Evolutionary conservation across 2,329 filamentous ascomycete species (phyloP), one percentile per base, ranked within the genome.

Genomic region (Neobulgaria alba): DNA sequence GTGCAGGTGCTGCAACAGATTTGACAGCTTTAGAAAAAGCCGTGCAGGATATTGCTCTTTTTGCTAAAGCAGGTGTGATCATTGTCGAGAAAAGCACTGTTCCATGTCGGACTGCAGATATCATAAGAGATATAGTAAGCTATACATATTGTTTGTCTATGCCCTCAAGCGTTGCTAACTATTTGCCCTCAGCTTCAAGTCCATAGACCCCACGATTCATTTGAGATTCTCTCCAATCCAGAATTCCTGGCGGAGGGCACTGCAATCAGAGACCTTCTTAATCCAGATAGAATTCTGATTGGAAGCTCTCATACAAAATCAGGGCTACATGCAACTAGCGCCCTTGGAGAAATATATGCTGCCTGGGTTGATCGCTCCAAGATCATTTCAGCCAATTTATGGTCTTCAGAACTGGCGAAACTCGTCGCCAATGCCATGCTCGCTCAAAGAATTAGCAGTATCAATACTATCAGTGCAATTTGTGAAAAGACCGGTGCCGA

Each of bases 61-160:
- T 79, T 46, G 80, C 83, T 3, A 76, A 72, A 20, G 66, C 71
- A 14, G 79, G 79, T 35, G 76, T 81, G 40, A 84, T 89, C 41
- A 76, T 90, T 37, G 84, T 89, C 15, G 84, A 89, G 65, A 90
- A 89, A 66, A 83, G 77, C 41, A 90, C 85, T 0, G 85, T 89
- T 18, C 85, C 85, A 2, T 85, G 81, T 58, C 69, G 79, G 46
- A 88, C 84, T 4, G 81, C 82, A 2, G 72, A 85, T 51, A 72
- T 78, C 21, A 77, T 88, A 29, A 71, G 74, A 51, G 73, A 80
- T 50, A 85, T 79, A 49, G 77, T 86, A 63, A 61, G 69, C 4
- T 20, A 34, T 19, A 33, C n/a, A n/a, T n/a, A 4, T 33, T 33
- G 4, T 3, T 4, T n/a, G 7, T 3, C n/a, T 14, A 33, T 15